Percentiles rank a stretch among this genome's conserved stretches.
Conservation (phyloP, 2,329 filamentous ascomycete genomes). For the Aspergillus terreus region DNA sequence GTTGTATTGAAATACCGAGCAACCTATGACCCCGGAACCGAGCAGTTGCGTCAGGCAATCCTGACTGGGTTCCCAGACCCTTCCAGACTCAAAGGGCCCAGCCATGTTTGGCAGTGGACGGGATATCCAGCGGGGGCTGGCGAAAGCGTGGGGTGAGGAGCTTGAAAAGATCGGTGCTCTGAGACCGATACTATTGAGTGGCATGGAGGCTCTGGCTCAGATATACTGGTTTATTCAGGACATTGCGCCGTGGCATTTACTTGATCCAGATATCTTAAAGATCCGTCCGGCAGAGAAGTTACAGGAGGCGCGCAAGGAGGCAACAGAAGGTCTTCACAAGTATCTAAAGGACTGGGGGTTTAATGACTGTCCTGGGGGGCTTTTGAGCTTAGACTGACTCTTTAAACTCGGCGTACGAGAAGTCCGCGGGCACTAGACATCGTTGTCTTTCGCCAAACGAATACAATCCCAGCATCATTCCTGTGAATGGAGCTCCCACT, state of each 20-base stretch:
- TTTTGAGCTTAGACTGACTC: not conserved
- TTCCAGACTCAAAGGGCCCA: too few species aligned
- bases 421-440: conserved; percentile 41
- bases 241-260: not conserved
- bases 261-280: not conserved
- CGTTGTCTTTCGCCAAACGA: conserved; percentile 40
- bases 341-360: not conserved
- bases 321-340: not conserved
- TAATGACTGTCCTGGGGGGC: not conserved
- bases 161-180: not conserved
- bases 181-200: not conserved
- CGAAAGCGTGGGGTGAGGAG: conserved; percentile 1
- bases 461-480: conserved; percentile 48
- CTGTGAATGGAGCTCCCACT: conserved; percentile 42
- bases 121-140: not conserved
- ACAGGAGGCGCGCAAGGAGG: not conserved
- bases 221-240: not conserved
- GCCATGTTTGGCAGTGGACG: too few species aligned
- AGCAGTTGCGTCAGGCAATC: too few species aligned
- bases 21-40: too few species aligned
- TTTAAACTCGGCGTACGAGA: conserved; percentile 28
- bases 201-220: not conserved
- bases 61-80: too few species aligned
- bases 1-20: too few species aligned
- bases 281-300: not conserved